Evolutionary conservation across 2,329 filamentous ascomycete genomes (phyloP), one percentile per base, ranked within the genome.

Genomic region (Hymenoscyphus infarciens): DNA sequence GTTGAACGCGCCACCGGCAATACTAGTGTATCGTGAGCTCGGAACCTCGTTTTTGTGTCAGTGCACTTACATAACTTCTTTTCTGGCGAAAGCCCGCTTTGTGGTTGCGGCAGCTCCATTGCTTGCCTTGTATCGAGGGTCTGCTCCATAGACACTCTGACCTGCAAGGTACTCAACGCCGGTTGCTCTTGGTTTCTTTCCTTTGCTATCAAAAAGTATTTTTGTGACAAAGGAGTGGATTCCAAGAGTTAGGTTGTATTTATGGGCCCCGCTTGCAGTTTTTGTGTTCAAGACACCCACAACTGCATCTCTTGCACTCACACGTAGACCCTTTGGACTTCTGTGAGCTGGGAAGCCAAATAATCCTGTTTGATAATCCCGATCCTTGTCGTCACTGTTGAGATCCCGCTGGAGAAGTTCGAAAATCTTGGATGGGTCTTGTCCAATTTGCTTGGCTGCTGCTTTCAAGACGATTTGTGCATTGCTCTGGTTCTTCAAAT

Each of bases 1-100:
- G 68, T 79, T 78, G 70, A 78, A 77, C 8, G 77, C 66, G 31
- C 80, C 80, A 27, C 76, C 79, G 2, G 79, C 72, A 13, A 82
- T 62, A 64, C 33, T 35, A 15, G 33, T 1, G 10, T 35, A 35
- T 35, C 10, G 33, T 35, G 10, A 35, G 33, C 33, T 35, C 13
- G 8, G 13, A 35, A 15, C 33, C 33, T 15, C 8, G 3, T 15
- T 11, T 35, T 11, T 11, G 3, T 11, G 8, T 31, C 7, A 31
- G 5, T 31, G 8, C 13, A 35, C 33, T 35, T 35, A 35, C 33
- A 82, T 80, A 52, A 82, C 78, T 66, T 82, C 78, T 27, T 59
- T 59, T 2, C 39, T 49, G 3, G 62, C 64, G 38, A 55, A 59
- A 15, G 59, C 64, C 2, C 76, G 38, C 16, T 62, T 61, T 0